Conservation (phyloP, 2,329 filamentous ascomycete genomes). For the Didymella exigua region DNA sequence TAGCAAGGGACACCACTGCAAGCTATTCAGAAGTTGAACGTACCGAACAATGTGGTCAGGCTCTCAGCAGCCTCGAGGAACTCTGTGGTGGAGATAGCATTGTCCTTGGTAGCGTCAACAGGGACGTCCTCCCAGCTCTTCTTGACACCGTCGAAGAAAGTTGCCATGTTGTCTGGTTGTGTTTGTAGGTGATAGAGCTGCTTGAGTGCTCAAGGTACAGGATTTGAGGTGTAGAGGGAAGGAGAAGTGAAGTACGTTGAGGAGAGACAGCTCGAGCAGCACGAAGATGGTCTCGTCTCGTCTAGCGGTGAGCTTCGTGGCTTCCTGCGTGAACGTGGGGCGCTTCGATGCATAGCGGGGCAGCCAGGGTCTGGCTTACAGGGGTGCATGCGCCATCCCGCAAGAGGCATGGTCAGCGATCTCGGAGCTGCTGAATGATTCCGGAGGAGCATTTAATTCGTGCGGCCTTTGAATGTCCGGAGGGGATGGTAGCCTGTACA, state of each 20-base stretch:
- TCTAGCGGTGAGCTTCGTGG: slow-evolving; percentile 22
- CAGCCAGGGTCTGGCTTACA: slow-evolving; percentile 16
- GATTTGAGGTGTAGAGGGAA: not conserved
- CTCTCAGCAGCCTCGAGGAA: slow-evolving; percentile 93
- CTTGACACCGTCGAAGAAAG: slow-evolving; percentile 85
- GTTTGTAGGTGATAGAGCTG: not conserved
- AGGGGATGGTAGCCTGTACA: slow-evolving; percentile 1
- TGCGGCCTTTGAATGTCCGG: slow-evolving; percentile 19
- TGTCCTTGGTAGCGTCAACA: slow-evolving; percentile 72
- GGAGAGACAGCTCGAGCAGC: slow-evolving; percentile 5
- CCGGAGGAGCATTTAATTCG: slow-evolving; percentile 11
- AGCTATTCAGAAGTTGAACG: slow-evolving; percentile 16
- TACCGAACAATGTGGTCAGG: slow-evolving; percentile 85
- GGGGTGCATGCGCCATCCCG: slow-evolving; percentile 5
- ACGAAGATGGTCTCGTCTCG: slow-evolving; percentile 16
- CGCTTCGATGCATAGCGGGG: slow-evolving; percentile 18
- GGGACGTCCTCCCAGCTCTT: slow-evolving; percentile 84
- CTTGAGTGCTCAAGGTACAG: not conserved
- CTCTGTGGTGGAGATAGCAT: slow-evolving; percentile 79
- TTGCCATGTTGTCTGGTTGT: slow-evolving; percentile 50
- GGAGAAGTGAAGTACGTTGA: not conserved
- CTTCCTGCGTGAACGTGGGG: slow-evolving; percentile 19
- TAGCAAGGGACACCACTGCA: not conserved
- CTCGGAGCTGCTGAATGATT: slow-evolving; percentile 1
- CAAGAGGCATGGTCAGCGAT: slow-evolving; percentile 7